Base-by-base conservation (phyloP, 768 basidiomycete species). In the Suillus americanus region DNA sequence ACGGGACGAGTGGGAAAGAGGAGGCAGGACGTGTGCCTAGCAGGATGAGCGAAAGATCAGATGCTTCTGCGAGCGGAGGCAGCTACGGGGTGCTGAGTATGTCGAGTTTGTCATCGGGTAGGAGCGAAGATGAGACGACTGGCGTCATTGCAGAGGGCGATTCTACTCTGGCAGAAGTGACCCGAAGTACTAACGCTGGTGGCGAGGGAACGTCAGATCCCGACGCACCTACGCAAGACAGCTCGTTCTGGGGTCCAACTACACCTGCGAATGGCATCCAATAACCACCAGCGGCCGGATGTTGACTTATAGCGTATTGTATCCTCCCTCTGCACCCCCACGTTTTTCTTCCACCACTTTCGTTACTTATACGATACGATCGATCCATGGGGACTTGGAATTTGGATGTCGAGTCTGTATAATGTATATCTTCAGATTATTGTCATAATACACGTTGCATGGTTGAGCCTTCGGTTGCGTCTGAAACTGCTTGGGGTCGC, bases 1-100 rank as follows among this genome's bases (percentile, higher is more conserved):
- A 28, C 67, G 55, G 43, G 62, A 40, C 41, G 66, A 12, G 48
- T 41, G 41, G 63, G 69, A 62, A 73, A 65, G 53, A 68, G 65
- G 46, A 38, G 45, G n/a, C 30, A 37, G 50, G 50, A 5, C 61
- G 45, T 38, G 60, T 37, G 40, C 30, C 41, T 28, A 54, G 56
- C 13, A 37, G 64, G 62, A 59, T 62, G 63, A 65, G 61, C 30
- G 60, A 50, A 18, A 62, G 43, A 28, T 64, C 63, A 5, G 60
- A 64, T 30, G 38, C n/a, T 40, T 59, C 56, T 41, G 25, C 56
- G 6, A 40, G 56, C 56, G 33, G 38, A 28, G 33, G 56, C 56
- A 59, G 56, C 18, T 59, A 59, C 28, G 56, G 38, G 25, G 38
- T 23, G 51, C 18, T 53, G 38, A 54, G 53, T n/a, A 54, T 54